Percentiles rank a stretch among this genome's conserved stretches.
Evolutionary conservation across 73 alveolate genomes (phyloP).

Genomic region (Tetrahymena borealis): DNA sequence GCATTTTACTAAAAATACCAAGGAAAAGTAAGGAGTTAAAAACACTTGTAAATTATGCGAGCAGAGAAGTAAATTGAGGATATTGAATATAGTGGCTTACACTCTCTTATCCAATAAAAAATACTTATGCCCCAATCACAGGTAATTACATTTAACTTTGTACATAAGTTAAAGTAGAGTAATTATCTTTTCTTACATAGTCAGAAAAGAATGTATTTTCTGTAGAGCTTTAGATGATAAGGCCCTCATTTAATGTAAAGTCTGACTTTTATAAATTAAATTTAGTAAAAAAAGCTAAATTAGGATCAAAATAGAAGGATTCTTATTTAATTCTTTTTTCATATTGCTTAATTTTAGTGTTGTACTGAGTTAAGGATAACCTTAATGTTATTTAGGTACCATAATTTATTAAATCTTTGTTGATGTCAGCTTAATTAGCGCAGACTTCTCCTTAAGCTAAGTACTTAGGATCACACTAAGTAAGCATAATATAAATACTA

Average conservation of each 20-base stretch:
- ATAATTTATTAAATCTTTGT: background rate
- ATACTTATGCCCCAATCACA: background rate
- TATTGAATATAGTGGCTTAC: background rate
- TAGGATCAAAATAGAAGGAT: background rate
- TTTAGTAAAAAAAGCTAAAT: background rate
- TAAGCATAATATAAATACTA: background rate
- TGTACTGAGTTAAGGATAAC: background rate
- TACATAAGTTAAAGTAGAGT: background rate
- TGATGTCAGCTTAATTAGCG: background rate
- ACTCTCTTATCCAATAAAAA: background rate
- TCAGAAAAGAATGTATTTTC: background rate
- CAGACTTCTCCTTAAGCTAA: background rate
- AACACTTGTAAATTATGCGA: background rate
- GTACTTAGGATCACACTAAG: background rate
- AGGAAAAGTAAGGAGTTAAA: background rate
- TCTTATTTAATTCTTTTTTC: background rate
- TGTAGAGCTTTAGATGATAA: background rate
- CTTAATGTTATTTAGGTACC: background rate
- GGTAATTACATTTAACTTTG: background rate
- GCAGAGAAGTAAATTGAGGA: background rate
- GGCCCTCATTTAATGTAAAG: background rate
- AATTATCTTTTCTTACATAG: background rate
- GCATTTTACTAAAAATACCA: background rate
- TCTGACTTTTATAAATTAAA: background rate
- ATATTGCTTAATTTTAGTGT: background rate